These are phyloP conservation scores for Mitragyna speciosa DNA, from an alignment of 257 asterid genomes.

Conservation along the genomic window DNA sequence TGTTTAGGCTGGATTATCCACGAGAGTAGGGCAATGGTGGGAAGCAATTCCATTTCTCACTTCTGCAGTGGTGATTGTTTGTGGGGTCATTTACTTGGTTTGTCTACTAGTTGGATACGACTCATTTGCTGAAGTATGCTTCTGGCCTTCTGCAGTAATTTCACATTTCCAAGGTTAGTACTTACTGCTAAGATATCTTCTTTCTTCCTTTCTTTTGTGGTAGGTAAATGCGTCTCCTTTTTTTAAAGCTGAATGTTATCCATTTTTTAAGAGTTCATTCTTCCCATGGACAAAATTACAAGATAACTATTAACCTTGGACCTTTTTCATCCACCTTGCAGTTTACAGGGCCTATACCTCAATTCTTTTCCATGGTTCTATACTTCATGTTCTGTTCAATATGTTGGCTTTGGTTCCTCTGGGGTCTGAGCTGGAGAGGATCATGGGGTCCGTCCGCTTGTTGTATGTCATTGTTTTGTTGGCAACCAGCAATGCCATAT, in stretches of 20 bases:
- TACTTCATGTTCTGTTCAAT: conserved; percentile 88
- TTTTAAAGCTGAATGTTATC: neutral
- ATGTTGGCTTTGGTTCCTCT: conserved; percentile 96
- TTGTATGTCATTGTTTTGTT: conserved; percentile 56
- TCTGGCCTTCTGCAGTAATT: conserved; percentile 80
- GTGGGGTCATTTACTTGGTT: conserved; percentile 78
- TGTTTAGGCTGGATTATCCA: conserved; percentile 71
- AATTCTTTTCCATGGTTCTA: conserved; percentile 82
- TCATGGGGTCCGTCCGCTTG: conserved; percentile 94
- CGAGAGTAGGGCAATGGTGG: conserved; percentile 94
- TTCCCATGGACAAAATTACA: neutral
- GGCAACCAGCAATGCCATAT: conserved; percentile 79
- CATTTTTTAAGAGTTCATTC: neutral
- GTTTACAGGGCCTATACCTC: conserved; percentile 87
- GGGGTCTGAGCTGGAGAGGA: conserved; percentile 98
- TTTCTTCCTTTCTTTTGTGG: neutral
- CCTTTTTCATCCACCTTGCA: conserved; percentile 34
- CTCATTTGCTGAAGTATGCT: conserved; percentile 85
- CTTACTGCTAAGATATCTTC: neutral
- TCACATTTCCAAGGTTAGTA: conserved; percentile 78
- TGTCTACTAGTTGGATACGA: conserved; percentile 91
- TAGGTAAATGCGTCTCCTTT: neutral
- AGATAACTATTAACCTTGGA: neutral
- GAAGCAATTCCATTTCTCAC: conserved; percentile 87
- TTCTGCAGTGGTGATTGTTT: conserved; percentile 62